These are phyloP conservation scores for Curvularia verruculosa DNA, from an alignment of 2,329 filamentous ascomycete species.

Conservation along the genomic window DNA sequence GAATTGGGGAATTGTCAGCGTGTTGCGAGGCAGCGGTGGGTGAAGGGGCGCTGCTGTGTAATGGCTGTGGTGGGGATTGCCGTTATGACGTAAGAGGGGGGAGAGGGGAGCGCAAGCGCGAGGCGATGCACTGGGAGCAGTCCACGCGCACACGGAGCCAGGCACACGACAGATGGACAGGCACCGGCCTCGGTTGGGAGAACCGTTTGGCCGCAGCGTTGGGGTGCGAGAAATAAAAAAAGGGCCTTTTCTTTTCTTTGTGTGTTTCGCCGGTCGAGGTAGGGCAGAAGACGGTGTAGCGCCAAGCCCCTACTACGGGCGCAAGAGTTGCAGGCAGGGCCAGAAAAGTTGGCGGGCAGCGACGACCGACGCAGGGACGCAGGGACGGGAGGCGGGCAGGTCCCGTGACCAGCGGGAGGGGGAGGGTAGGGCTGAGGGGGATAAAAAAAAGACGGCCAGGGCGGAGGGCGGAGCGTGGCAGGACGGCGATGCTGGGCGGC, in stretches of 20 bases:
- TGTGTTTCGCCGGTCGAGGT: too few species aligned
- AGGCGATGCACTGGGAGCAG: slow-evolving; percentile 6
- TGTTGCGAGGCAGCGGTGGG: not conserved
- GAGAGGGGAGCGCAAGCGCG: not conserved
- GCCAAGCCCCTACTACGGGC: too few species aligned
- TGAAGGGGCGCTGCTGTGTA: not conserved
- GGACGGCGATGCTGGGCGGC: not conserved
- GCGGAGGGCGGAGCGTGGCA: slow-evolving; percentile 2
- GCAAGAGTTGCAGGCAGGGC: too few species aligned
- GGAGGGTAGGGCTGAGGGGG: slow-evolving; percentile 13
- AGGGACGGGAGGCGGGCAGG: slow-evolving; percentile 6
- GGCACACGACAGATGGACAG: slow-evolving; percentile 12
- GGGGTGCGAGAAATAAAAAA: too few species aligned
- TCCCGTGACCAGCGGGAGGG: slow-evolving; percentile 9
- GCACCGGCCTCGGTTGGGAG: slow-evolving; percentile 5
- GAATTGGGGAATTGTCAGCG: not conserved
- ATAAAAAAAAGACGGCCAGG: not conserved
- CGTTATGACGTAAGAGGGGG: slow-evolving; percentile 14
- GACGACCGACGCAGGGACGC: not conserved
- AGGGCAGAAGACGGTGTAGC: too few species aligned
- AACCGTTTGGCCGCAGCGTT: slow-evolving; percentile 1
- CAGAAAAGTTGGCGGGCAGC: slow-evolving; percentile 7
- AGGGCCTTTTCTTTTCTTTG: too few species aligned
- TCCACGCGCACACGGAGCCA: not conserved
- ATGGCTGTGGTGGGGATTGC: slow-evolving; percentile 17